A percentile compares a stretch with the other conserved stretches of the same genome.
Conservation (phyloP, 176 grass and related monocot species). For the Carex littledalei region DNA sequence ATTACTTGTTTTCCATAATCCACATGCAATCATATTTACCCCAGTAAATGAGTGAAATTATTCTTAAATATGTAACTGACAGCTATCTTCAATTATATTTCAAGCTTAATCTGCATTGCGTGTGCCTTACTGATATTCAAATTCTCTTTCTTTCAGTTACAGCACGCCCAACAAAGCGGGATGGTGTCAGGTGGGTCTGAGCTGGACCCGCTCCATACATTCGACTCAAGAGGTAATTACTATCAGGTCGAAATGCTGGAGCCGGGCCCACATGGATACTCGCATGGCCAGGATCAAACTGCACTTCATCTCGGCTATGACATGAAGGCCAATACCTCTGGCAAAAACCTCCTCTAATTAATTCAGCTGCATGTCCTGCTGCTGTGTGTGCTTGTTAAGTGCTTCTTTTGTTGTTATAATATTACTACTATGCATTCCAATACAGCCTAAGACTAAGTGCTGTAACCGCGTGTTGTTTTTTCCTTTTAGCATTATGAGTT, state of each 20-base stretch:
- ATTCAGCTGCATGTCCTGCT: neutral
- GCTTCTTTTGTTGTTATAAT: neutral
- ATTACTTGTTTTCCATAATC: neutral
- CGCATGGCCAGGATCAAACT: conserved; percentile 48
- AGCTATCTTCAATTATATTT: neutral
- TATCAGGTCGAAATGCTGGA: conserved; percentile 54
- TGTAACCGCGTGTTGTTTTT: neutral
- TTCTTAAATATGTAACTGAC: neutral
- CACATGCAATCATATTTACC: neutral
- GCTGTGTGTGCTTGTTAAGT: conserved; percentile 5
- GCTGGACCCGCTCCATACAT: conserved; percentile 52
- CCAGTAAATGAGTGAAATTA: neutral
- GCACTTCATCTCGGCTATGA: conserved; percentile 80
- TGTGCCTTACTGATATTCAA: conserved; percentile 1
- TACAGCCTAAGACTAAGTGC: neutral
- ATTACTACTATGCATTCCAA: neutral
- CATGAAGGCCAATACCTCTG: conserved; percentile 40
- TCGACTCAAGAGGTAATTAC: conserved; percentile 46
- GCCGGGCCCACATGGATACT: conserved; percentile 31
- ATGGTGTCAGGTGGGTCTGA: conserved; percentile 30
- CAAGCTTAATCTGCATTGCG: conserved; percentile 28
- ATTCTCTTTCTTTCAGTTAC: conserved; percentile 15
- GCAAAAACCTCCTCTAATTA: conserved; percentile 49
- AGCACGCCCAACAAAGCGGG: conserved; percentile 35
- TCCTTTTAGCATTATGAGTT: neutral